Conservation (phyloP, 1,284 basidiomycete species). For the Trichosporon faecale region DNA sequence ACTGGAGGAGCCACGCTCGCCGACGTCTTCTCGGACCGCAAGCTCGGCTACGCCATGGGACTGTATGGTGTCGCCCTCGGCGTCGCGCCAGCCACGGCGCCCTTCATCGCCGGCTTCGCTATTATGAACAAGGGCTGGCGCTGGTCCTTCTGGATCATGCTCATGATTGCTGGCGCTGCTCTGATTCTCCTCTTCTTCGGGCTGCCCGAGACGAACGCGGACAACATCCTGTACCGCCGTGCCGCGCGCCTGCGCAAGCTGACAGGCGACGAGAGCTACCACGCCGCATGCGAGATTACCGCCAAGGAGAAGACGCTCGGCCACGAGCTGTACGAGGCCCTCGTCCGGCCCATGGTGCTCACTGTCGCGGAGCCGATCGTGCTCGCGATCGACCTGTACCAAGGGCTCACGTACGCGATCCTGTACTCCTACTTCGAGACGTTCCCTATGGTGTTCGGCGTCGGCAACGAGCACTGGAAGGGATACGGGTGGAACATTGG, state of each 20-base stretch:
- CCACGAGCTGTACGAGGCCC: conserved; percentile 39
- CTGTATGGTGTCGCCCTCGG: conserved; percentile 58
- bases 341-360: conserved; percentile 44
- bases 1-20: conserved; percentile 63
- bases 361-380: conserved; percentile 47
- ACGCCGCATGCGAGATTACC: conserved; percentile 40
- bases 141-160: conserved; percentile 47
- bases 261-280: conserved; percentile 52
- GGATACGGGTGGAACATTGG: conserved; percentile 45
- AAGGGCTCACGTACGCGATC: conserved; percentile 41
- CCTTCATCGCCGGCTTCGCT: conserved; percentile 57
- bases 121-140: conserved; percentile 48
- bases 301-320: conserved; percentile 29
- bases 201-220: conserved; percentile 66
- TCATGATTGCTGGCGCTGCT: conserved; percentile 43
- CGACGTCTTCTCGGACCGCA: conserved; percentile 62
- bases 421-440: conserved; percentile 44
- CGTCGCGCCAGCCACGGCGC: conserved; percentile 44
- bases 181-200: conserved; percentile 58
- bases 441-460: conserved; percentile 22
- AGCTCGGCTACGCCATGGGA: conserved; percentile 65
- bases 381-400: conserved; percentile 36
- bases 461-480: conserved; percentile 14
- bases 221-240: conserved; percentile 62
- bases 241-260: conserved; percentile 56